phyloP scores from a whole-genome alignment of 305 asterid species.

The Lippia alba region DNA sequence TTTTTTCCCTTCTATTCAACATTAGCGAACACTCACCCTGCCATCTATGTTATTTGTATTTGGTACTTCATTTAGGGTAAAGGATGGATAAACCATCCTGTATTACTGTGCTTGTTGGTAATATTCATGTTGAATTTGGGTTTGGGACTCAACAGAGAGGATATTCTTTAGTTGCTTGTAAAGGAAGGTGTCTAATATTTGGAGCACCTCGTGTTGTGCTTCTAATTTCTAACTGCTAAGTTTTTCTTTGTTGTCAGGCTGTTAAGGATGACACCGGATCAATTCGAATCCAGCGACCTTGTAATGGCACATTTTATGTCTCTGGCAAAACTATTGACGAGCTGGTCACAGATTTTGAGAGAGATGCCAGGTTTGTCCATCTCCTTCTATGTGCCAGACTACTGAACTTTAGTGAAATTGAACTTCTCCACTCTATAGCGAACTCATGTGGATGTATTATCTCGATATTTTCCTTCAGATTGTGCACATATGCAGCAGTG shows the following conservation, averaged over 20 bases:
- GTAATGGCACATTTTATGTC: slow-evolving; percentile 95
- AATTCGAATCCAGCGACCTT: slow-evolving; percentile 86
- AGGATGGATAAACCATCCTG: slow-evolving; percentile 13
- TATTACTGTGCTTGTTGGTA: background rate
- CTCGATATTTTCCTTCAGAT: slow-evolving; percentile 51
- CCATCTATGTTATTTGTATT: too few relatives aligned
- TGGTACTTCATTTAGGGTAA: background rate
- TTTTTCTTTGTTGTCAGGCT: slow-evolving; percentile 57
- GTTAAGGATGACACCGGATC: slow-evolving; percentile 92
- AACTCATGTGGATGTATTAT: too few relatives aligned
- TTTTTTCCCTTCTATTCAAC: too few relatives aligned
- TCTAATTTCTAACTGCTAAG: slow-evolving; percentile 4
- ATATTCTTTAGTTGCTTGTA: slow-evolving; percentile 20
- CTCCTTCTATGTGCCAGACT: slow-evolving; percentile 26
- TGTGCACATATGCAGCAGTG: slow-evolving; percentile 87
- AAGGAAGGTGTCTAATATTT: slow-evolving; percentile 17
- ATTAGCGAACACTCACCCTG: too few relatives aligned
- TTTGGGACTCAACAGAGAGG: slow-evolving; percentile 33
- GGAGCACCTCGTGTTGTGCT: background rate
- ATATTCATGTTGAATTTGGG: slow-evolving; percentile 13
- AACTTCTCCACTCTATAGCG: too few relatives aligned
- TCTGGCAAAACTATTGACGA: slow-evolving; percentile 89
- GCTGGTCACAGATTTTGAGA: slow-evolving; percentile 94
- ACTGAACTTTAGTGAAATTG: too few relatives aligned
- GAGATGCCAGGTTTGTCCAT: slow-evolving; percentile 82